These are phyloP conservation scores for Heteromeles arbutifolia DNA, from an alignment of 306 rosid genomes.

Conservation along the genomic window DNA sequence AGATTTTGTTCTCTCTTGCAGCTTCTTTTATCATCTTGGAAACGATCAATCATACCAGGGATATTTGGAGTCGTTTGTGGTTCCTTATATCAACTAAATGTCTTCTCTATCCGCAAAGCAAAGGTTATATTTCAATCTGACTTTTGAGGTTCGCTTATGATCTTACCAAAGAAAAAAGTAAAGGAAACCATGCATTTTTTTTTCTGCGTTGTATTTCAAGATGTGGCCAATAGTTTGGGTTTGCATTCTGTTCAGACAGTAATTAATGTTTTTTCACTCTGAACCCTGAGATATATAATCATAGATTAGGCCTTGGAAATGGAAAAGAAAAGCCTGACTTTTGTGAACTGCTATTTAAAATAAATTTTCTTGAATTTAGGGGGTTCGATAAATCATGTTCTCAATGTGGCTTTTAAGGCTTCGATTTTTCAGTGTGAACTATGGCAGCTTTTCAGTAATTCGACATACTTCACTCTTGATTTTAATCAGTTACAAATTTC, in stretches of 20 bases:
- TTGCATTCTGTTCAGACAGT: background rate
- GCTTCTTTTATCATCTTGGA: slow-evolving; percentile 98
- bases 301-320: background rate
- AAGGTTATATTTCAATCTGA: slow-evolving; percentile 49
- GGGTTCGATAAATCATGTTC: background rate
- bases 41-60: slow-evolving; percentile 84
- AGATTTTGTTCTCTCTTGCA: slow-evolving; percentile 28
- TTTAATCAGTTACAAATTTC: background rate
- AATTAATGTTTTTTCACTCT: background rate
- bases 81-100: slow-evolving; percentile 72
- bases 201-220: too few species aligned
- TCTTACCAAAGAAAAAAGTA: background rate
- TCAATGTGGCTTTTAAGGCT: background rate
- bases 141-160: background rate
- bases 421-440: background rate
- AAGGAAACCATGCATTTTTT: background rate
- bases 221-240: too few species aligned
- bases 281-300: background rate
- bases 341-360: background rate
- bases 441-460: background rate
- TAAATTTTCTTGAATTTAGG: background rate
- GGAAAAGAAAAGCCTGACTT: background rate
- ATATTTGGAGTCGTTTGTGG: slow-evolving; percentile 93
- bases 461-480: background rate
- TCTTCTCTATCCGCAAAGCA: slow-evolving; percentile 77